Evolutionary conservation across 164 flowering plant genomes (phyloP).

Genomic region (Piper betle): DNA sequence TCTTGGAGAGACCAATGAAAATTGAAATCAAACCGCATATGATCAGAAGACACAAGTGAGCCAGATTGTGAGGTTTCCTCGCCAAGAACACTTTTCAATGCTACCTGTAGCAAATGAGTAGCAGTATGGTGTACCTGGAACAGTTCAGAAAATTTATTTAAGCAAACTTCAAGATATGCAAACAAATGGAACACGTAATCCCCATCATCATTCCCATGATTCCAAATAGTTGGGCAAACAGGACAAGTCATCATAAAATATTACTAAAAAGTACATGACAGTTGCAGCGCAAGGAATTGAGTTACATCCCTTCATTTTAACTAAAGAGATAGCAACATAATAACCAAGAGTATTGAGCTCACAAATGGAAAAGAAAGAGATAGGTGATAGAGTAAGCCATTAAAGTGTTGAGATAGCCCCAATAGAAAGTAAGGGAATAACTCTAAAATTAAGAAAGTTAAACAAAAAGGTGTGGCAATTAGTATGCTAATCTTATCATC

Average conservation of each 20-base stretch:
- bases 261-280: too few species aligned
- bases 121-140: constrained; percentile 95
- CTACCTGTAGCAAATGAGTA: constrained; percentile 92
- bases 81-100: constrained; percentile 71
- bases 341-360: neutral
- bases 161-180: neutral
- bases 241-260: too few species aligned
- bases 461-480: too few species aligned
- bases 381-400: neutral
- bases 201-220: too few species aligned
- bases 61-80: constrained; percentile 96
- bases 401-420: neutral
- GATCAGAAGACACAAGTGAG: constrained; percentile 89
- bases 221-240: too few species aligned
- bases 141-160: neutral
- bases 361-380: neutral
- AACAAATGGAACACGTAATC: too few species aligned
- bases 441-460: too few species aligned
- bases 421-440: too few species aligned
- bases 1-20: constrained; percentile 70
- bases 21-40: constrained; percentile 92
- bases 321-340: neutral
- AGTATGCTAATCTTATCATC: too few species aligned
- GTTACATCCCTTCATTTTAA: too few species aligned
- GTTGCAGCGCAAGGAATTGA: too few species aligned